Conservation (phyloP, 169 alveolate genomes). For the Plasmodium yoelii region DNA sequence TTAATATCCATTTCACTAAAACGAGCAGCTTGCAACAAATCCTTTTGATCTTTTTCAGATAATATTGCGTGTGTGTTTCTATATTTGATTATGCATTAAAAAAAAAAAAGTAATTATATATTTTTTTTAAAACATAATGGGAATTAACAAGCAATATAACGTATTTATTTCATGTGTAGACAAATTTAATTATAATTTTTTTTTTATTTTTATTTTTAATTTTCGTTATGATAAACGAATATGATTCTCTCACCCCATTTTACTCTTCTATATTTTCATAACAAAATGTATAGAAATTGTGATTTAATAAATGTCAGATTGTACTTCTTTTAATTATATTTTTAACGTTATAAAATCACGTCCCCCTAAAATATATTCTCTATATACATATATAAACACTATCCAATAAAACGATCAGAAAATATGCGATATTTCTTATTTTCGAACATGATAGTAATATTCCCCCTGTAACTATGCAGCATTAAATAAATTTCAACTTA, state of each 20-base stretch:
- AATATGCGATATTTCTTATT: too few relatives aligned
- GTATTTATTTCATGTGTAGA: too few relatives aligned
- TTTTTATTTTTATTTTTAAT: too few relatives aligned
- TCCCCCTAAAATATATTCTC: conserved; percentile 1
- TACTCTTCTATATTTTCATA: conserved; percentile 21
- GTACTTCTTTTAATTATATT: background rate
- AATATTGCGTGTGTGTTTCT: conserved; percentile 70
- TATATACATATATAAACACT: conserved; percentile 16
- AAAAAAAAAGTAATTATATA: conserved; percentile 1
- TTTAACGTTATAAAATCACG: background rate
- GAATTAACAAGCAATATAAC: too few relatives aligned
- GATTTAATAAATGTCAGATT: background rate
- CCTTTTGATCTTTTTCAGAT: conserved; percentile 85
- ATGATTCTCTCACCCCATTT: conserved; percentile 30
- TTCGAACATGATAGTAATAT: too few relatives aligned
- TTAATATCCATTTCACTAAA: conserved; percentile 94
- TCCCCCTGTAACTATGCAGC: too few relatives aligned
- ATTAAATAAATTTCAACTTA: too few relatives aligned
- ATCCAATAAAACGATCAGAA: too few relatives aligned
- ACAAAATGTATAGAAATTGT: conserved; percentile 1
- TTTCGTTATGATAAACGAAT: too few relatives aligned
- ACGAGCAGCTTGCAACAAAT: conserved; percentile 88
- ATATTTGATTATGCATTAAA: conserved; percentile 4
- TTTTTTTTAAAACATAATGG: background rate
- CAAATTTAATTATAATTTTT: too few relatives aligned